Percentiles rank a stretch among this genome's conserved stretches.
phyloP scores from a whole-genome alignment of 73 alveolate species.

The Paramecium sonneborni region DNA sequence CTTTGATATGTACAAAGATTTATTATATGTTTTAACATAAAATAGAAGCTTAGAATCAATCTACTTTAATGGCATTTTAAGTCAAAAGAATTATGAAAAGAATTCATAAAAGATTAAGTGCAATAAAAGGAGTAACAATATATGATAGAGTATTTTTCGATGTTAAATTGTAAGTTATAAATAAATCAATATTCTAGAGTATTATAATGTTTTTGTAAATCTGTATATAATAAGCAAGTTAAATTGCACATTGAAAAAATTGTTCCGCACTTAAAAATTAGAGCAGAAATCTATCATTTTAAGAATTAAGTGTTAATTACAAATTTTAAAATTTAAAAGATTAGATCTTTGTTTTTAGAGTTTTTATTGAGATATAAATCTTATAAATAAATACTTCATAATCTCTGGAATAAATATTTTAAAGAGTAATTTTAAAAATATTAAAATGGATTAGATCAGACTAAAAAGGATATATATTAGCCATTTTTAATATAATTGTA shows the following conservation, averaged over 20 bases:
- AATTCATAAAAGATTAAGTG: constrained; percentile 17
- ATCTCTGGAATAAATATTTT: constrained; percentile 7
- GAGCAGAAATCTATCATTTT: constrained; percentile 18
- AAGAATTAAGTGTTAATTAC: not conserved
- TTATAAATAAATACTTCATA: not conserved
- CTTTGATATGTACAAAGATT: not conserved
- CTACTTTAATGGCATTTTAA: constrained; percentile 31
- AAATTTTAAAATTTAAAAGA: not conserved
- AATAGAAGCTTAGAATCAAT: not conserved
- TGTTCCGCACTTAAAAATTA: not conserved
- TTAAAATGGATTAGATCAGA: not conserved
- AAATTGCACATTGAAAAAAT: not conserved
- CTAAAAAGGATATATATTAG: not conserved
- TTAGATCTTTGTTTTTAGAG: not conserved
- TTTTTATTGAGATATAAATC: not conserved
- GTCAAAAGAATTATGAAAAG: constrained; percentile 47
- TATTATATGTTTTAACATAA: not conserved
- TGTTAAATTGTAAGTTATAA: constrained; percentile 9
- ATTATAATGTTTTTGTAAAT: not conserved
- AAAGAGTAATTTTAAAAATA: not conserved
- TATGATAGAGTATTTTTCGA: constrained; percentile 31
- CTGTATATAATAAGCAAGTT: not conserved
- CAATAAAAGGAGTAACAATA: constrained; percentile 4
- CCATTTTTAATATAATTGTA: not conserved
- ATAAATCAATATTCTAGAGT: not conserved